Evolutionary conservation across 2,329 filamentous ascomycete genomes (phyloP).

Genomic region (Talaromyces marneffei): DNA sequence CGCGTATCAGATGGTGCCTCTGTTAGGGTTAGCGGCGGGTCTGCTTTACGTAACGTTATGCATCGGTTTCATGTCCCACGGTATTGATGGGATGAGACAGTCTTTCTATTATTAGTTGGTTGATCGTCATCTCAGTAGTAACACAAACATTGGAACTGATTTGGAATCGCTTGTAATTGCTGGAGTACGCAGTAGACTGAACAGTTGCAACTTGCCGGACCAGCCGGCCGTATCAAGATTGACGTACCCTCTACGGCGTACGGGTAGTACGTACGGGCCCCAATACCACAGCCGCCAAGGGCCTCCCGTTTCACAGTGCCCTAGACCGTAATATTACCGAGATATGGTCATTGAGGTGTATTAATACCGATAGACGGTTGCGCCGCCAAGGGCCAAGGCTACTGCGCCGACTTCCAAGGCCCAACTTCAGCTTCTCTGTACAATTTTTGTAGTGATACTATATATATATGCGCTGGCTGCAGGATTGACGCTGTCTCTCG

Average conservation of each 20-base stretch:
- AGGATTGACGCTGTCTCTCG: neutral
- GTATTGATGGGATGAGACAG: neutral
- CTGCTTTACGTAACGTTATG: neutral
- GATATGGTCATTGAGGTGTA: neutral
- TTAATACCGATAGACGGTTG: neutral
- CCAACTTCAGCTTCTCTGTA: neutral
- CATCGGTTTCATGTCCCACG: neutral
- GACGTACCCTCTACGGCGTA: too few relatives aligned
- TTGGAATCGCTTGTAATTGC: too few relatives aligned
- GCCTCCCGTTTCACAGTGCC: neutral
- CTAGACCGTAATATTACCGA: neutral
- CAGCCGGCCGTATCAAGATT: neutral
- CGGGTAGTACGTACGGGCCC: too few relatives aligned
- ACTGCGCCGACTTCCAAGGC: slow-evolving; percentile 7
- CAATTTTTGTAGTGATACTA: too few relatives aligned
- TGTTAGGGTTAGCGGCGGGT: neutral
- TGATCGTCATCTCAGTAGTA: neutral
- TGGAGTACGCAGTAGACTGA: neutral
- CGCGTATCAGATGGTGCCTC: too few relatives aligned
- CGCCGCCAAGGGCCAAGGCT: slow-evolving; percentile 13
- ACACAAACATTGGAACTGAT: too few relatives aligned
- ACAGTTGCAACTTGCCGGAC: too few relatives aligned
- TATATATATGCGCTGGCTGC: neutral
- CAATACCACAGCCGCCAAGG: neutral
- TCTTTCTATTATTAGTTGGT: neutral